Base-by-base conservation (phyloP, 225 moss, liverwort and hornwort genomes). In the Bryum argenteum region DNA sequence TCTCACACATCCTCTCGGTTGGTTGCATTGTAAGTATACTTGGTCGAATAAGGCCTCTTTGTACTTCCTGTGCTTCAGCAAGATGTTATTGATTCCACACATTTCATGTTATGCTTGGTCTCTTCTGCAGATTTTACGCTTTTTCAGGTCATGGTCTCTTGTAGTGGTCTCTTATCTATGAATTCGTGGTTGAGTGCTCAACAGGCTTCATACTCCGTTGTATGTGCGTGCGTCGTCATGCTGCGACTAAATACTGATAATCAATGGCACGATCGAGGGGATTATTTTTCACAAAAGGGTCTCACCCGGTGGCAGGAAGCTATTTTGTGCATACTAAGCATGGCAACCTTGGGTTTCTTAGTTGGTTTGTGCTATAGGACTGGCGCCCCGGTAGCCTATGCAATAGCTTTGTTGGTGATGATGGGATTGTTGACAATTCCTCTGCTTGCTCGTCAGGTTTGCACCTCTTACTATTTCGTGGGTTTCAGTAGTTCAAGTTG, bases 1-100 rank as follows among this genome's bases (percentile, higher is more conserved):
- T 98, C 54, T 94, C 97, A 9, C 97, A 94, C 65, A 92, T 98
- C 75, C 94, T 98, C 67, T 94, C 94, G 56, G 97, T 98, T 62
- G 97, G 97, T 61, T 83, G 88, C 75, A 75, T 98, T 89, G 96
- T 96, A 90, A 91, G 93, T 69, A 58, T 54, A 39, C 4, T 44
- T 71, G n/a, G 53, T 50, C 63, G 57, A 26, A 68, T 13, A 39
- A 16, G 54, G 3, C 64, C 69, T 60, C 18, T 33, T 66, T 18
- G 66, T 61, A 55, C 21, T 17, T 50, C 26, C 61, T 60, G 47
- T 20, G 16, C 1, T 58, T 19, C 26, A 71, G 38, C 64, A 68
- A 47, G 58, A 54, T 79, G 11, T 40, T 69, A 17, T 65, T 68
- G 44, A 1, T 21, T 73, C 19, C n/a, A 41, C 54, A 60, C 48